Evolutionary conservation across 371 early-diverging fungal genomes (phyloP), one percentile per base, ranked within the genome.

Genomic region (Mucor irregularis): DNA sequence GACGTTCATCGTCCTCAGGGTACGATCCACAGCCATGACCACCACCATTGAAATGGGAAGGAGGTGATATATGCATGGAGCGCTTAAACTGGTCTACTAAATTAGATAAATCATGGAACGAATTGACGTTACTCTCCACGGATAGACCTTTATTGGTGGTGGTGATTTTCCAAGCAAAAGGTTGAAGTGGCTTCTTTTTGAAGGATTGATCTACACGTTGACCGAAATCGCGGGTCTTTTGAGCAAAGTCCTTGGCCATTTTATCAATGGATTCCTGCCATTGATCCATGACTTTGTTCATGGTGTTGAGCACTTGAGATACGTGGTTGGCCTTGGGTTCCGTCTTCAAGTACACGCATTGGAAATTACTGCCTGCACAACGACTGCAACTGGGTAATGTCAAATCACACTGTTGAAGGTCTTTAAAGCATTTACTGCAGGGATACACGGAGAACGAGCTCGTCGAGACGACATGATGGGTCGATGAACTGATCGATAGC

Each of bases 291-390:
- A 69, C 67, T 21, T 60, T 64, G 45, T 77, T 77, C 69, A 77
- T 68, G 0, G 70, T 65, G 11, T 53, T 56, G 13, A 77, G 34
- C 0, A 68, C 70, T 31, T 69, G 67, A 1, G 72, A 71, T 17
- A 77, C 61, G 48, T 71, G 69, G 19, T 66, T 74, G 9, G 69
- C 72, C 35, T 72, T 77, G 2, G 77, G 77, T 31, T 77, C 77
- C 0, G 68, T 57, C 16, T 67, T 59, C 11, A 48, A 40, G 42
- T 65, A 77, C 24, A 30, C 59, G 29, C 77, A 77, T 29, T 59
- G 61, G 19, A 62, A 68, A 22, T 58, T 53, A 14, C 69, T 61
- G 3, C 60, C 55, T 42, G 30, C 40, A 29, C 77, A 77, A 5
- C 77, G 67, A 35, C 54, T 61, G 48, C 77, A 77, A 19, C 54